Evolutionary conservation across 2,329 filamentous ascomycete species (phyloP), one percentile per base, ranked within the genome.

Genomic region (Hymenoscyphus fructigenus): DNA sequence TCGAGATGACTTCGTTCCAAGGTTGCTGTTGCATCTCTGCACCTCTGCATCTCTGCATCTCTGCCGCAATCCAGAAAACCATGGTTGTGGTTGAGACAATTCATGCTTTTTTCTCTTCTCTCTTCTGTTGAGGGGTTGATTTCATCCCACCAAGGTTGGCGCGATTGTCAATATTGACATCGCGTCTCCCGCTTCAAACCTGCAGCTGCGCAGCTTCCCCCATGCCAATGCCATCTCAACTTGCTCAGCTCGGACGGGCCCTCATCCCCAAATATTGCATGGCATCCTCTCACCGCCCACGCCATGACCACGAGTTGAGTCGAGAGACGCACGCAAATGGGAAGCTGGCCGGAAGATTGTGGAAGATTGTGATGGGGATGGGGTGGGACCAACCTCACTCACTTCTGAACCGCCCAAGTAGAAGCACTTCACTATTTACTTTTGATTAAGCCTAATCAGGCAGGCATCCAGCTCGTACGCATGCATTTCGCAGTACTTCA

Each of bases 111-210:
- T 36, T 36, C 10, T 36, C 14, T 36, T 36, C 7, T 36, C 4
- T 36, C 14, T 36, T 9, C 14, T 4, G 3, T 15, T 12, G n/a
- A 20, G 20, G 44, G 20, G 20, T 20, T 23, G 44, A 50, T 50
- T 47, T 50, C 44, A 50, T 50, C 44, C 44, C 44, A 50, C 44
- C 44, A 12, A 26, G 41, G 61, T 57, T 57, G 20, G 69, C 68
- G 69, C 68, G 68, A 50, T 67, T 68, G 68, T 71, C 44, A 71
- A 71, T 69, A 70, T 70, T 71, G 34, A 71, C 69, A 66, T 64
- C 68, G 68, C 68, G 67, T 68, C 67, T 58, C 38, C 34, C 61
- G 15, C 57, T 12, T 20, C 44, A 12, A 47, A 50, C 4, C 44
- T 50, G 44, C n/a, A 50, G 29, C 34, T 41, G 12, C 60, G 14